Percentiles rank a stretch among this genome's conserved stretches.
These are phyloP conservation scores for Aspergillus sparsus DNA, from an alignment of 495 filamentous ascomycete species.

Conservation along the genomic window DNA sequence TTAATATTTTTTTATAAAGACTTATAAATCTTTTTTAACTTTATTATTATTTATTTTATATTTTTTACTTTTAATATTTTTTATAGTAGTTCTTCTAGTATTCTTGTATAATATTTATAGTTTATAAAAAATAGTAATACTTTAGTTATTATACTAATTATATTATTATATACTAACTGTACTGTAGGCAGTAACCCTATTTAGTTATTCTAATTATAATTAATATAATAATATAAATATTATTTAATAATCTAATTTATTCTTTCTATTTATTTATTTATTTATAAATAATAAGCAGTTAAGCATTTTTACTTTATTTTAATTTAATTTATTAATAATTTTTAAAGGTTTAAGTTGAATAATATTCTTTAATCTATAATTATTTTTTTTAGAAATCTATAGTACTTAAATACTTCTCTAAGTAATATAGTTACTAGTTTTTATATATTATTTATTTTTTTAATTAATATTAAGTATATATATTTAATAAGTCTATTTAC, in stretches of 20 bases:
- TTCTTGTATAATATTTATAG: neutral
- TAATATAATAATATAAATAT: conserved; percentile 1
- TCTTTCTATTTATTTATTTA: neutral
- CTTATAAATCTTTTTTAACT: too few species aligned
- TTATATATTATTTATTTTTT: too few species aligned
- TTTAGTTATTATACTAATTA: neutral
- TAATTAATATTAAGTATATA: too few species aligned
- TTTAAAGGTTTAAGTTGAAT: neutral
- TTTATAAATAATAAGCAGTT: neutral
- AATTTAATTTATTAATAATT: neutral
- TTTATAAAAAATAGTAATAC: neutral
- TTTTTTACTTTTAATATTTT: too few species aligned
- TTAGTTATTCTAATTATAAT: neutral
- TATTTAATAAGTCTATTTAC: too few species aligned
- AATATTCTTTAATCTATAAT: neutral
- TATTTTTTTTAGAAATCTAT: neutral
- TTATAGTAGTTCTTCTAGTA: neutral
- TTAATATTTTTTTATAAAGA: too few species aligned
- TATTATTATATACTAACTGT: neutral
- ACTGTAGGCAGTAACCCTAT: neutral
- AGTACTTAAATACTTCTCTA: too few species aligned
- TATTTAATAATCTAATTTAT: neutral
- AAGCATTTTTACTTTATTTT: neutral
- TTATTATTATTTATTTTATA: too few species aligned
- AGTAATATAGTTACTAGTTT: too few species aligned